Evolutionary conservation across 1,284 basidiomycete species (phyloP), one percentile per base, ranked within the genome.

Genomic region (Cryptococcus sp.): DNA sequence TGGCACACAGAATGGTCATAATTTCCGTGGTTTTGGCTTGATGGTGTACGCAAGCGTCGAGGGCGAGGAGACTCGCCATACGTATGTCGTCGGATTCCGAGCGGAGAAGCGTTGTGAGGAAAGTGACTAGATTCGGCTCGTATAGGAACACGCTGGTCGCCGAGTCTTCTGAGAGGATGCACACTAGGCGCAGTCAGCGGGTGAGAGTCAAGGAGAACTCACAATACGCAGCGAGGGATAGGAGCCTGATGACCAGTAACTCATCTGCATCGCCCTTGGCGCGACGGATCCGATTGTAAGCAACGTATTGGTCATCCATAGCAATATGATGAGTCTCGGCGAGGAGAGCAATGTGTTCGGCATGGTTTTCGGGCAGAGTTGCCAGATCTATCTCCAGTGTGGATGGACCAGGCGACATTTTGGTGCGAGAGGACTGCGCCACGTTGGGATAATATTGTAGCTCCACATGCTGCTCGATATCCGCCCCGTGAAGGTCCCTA

Each of bases 21-120:
- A 97, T 92, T 71, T 98, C 95, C 63, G 87, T 85, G 41, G 91
- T 84, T 73, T 88, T 91, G 63, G 81, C 82, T 57, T 91, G 85
- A 74, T 96, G 95, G 63, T 91, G 85, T 5, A 88, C 88, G 57
- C 96, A 85, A 4, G 91, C 91, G 76, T 99, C 96, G 53, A 99
- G 82, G 11, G 92, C 90, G 51, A 90, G 85, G 57, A 99, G 83
- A 15, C 93, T 90, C 3, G 90, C 88, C 1, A 88, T 89, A 73
- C 93, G 90, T 8, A 94, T 85, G 39, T 83, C 83, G 50, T 76
- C 57, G 38, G 48, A 52, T 70, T 91, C 89, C 27, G 90, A 85
- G 68, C 90, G 89, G 40, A 96, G 83, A 16, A 99, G 83, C 68
- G 95, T 92, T n/a, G 92, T 89, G 55, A 96, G 83, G 69, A 94